These are phyloP conservation scores for Apostasia shenzhenica DNA, from an alignment of 106 monocot genomes.

Conservation along the genomic window DNA sequence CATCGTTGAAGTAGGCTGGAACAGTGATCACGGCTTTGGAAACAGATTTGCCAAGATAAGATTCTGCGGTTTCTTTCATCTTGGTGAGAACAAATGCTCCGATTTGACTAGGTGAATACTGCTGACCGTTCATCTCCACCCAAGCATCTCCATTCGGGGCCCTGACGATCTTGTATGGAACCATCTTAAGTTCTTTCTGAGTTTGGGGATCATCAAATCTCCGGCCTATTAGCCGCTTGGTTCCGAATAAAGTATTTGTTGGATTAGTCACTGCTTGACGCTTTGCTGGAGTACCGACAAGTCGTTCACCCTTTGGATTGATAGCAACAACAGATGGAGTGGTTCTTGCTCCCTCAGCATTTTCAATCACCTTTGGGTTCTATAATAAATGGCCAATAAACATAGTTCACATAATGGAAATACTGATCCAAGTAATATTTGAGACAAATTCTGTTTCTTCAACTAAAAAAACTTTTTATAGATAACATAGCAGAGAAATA, in stretches of 20 bases:
- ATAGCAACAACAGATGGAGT: slow-evolving; percentile 64
- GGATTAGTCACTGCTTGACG: slow-evolving; percentile 69
- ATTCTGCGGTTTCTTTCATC: slow-evolving; percentile 51
- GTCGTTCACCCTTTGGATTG: slow-evolving; percentile 51
- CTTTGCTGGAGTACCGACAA: slow-evolving; percentile 54
- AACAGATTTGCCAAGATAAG: slow-evolving; percentile 77
- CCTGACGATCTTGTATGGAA: slow-evolving; percentile 72
- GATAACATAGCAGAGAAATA: not conserved
- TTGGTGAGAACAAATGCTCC: slow-evolving; percentile 55
- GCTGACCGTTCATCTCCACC: slow-evolving; percentile 80
- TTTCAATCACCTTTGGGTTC: slow-evolving; percentile 64
- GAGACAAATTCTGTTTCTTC: not conserved
- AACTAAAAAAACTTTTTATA: not conserved
- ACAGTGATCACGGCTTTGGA: slow-evolving; percentile 69
- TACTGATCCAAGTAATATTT: not conserved
- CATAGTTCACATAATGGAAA: not conserved
- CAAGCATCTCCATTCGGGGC: slow-evolving; percentile 82
- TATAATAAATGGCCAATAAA: slow-evolving; percentile 5
- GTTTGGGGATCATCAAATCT: slow-evolving; percentile 58
- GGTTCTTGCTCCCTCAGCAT: slow-evolving; percentile 64
- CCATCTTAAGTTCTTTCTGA: slow-evolving; percentile 62
- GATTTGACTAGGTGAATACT: slow-evolving; percentile 73
- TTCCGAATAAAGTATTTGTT: slow-evolving; percentile 56
- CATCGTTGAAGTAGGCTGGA: slow-evolving; percentile 66
- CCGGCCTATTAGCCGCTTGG: slow-evolving; percentile 59